Evolutionary conservation across 2,329 filamentous ascomycete species (phyloP), one percentile per base, ranked within the genome.

Genomic region (Chaetoscypha palmicola): DNA sequence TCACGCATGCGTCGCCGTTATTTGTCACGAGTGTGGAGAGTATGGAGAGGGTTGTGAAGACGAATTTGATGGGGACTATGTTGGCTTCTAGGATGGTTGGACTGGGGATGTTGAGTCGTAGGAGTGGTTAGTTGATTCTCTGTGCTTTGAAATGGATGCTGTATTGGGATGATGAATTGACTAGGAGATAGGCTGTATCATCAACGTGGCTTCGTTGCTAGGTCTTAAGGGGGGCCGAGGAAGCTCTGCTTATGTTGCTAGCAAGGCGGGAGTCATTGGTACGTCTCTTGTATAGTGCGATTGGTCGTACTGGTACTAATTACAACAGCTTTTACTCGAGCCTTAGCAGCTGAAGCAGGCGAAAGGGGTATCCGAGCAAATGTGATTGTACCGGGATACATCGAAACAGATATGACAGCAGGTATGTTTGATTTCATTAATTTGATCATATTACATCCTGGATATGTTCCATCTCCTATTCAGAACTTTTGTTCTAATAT

Each of bases 121-220:
- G 55, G 46, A 51, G 48, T 41, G 60, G 58, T 59, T 33, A 26
- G 51, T 38, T 28, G 9, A 35, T 45, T 49, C 14, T 32, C 24
- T 14, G n/a, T 30, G 3, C 14, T 28, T 10, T 20, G n/a, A 35
- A 16, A 17, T 12, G 32, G 14, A 35, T n/a, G 32, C 4, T 12
- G 16, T 20, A 16, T 35, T 12, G 3, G 10, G n/a, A 12, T 12
- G 19, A 8, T 24, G 21, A 24, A 5, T 31, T 41, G 20, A 46
- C 20, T 8, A 11, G 19, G 22, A 20, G 3, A 8, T 35, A 76
- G 76, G 72, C 5, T 86, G 79, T 58, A 89, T 94, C 49, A 81
- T 94, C 62, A 94, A 94, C 58, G 68, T 95, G 17, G 81, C 85
- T 1, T 91, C 85, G 37, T 67, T 94, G 22, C 73, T 94, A 35